Percentiles rank a stretch among this genome's conserved stretches.
Conservation (phyloP, 805 yeast species). For the Torulaspora maleeae region DNA sequence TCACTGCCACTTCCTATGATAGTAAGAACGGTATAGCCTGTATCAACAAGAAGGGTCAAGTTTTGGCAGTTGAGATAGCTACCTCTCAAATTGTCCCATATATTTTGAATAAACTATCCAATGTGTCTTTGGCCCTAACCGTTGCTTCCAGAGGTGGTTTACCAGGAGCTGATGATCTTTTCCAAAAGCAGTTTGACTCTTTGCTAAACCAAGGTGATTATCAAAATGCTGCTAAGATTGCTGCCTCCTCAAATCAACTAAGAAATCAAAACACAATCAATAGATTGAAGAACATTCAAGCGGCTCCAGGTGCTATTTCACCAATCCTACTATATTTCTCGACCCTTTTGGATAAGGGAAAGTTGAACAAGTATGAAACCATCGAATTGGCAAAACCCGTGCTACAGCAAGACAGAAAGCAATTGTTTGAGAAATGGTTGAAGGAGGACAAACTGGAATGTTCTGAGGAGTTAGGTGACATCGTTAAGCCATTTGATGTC, state of each 20-base stretch:
- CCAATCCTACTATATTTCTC: constrained; percentile 92
- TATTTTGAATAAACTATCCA: constrained; percentile 77
- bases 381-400: constrained; percentile 94
- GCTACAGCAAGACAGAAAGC: constrained; percentile 89
- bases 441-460: constrained; percentile 90
- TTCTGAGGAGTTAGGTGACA: constrained; percentile 97
- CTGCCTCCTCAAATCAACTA: constrained; percentile 88
- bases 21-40: constrained; percentile 80
- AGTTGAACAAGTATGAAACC: constrained; percentile 87
- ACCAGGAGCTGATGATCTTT: constrained; percentile 93
- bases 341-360: constrained; percentile 85
- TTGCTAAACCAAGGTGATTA: constrained; percentile 81
- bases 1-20: constrained; percentile 75
- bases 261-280: constrained; percentile 93
- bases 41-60: constrained; percentile 93
- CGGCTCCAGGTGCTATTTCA: constrained; percentile 90
- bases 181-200: constrained; percentile 86
- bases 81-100: constrained; percentile 84
- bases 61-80: constrained; percentile 84
- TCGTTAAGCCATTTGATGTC: constrained; percentile 82
- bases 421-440: constrained; percentile 91
- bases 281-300: constrained; percentile 83
- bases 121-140: constrained; percentile 78
- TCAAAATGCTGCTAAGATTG: constrained; percentile 89
- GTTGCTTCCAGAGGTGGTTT: constrained; percentile 93